Evolutionary conservation across 2,329 filamentous ascomycete species (phyloP), one percentile per base, ranked within the genome.

Genomic region (Xylaria sp.): DNA sequence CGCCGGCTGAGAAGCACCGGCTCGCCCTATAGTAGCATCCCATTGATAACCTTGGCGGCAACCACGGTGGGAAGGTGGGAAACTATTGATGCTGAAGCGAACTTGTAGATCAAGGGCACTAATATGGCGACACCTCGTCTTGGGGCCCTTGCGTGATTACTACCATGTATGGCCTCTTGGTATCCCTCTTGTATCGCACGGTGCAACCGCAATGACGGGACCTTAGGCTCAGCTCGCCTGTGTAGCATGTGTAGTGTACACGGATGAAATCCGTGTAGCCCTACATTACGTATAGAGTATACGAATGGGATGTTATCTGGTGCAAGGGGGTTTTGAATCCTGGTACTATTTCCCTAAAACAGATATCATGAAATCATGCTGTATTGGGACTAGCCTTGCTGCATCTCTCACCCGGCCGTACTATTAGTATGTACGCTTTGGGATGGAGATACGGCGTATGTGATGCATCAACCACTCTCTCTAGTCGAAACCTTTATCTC

Each of bases 101-200:
- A 13, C 18, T 6, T 48, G 40, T 63, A 40, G 32, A 6, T 37
- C 37, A 63, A 35, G 16, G 25, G 10, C 50, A 25, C 60, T 55
- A 47, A 69, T 18, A 62, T 54, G 59, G 51, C 63, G 63, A 63
- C 42, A 48, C 25, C n/a, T 60, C 37, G 27, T 32, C 53, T 29
- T 2, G 42, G 58, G 16, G 25, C 25, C 18, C 63, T 69, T 58
- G 63, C 67, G 63, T 63, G 63, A 69, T 69, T 50, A 47, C 53
- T 6, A 60, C 42, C 67, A 40, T 69, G 48, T 23, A 66, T 69
- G 35, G 63, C 60, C 66, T 62, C 59, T 66, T 69, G 58, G 42
- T 47, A 27, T 27, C 51, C 10, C 10, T 23, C 23, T 13, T 1
- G 5, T 32, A 40, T 16, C 40, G 60, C 61, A 64, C 60, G 64